Percentiles rank a stretch among this genome's conserved stretches.
phyloP scores from a whole-genome alignment of 2,329 filamentous ascomycete genomes.

The Metarhizium rileyi region DNA sequence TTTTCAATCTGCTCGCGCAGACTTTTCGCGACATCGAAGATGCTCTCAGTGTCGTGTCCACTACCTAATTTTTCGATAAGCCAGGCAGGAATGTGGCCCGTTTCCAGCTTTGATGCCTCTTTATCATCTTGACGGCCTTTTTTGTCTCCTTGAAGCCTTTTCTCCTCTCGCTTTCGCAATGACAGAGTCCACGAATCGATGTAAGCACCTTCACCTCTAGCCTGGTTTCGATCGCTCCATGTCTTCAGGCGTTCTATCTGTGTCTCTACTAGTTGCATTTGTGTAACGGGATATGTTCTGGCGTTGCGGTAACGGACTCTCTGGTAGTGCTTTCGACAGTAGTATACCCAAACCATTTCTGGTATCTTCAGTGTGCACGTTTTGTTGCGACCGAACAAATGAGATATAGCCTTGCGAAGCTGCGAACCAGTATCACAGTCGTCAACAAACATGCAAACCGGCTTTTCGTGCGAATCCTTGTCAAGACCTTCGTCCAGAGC shows the following conservation, averaged over 20 bases:
- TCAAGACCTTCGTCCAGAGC: slow-evolving; percentile 9
- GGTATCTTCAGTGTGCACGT: slow-evolving; percentile 63
- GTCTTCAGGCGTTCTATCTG: slow-evolving; percentile 53
- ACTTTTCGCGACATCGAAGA: slow-evolving; percentile 36
- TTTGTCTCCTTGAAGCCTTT: slow-evolving; percentile 34
- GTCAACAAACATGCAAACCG: slow-evolving; percentile 43
- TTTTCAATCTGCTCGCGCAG: slow-evolving; percentile 35
- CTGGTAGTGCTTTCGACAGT: slow-evolving; percentile 78
- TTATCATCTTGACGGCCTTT: slow-evolving; percentile 21
- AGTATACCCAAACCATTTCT: slow-evolving; percentile 60
- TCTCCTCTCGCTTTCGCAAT: slow-evolving; percentile 55
- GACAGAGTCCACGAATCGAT: slow-evolving; percentile 47
- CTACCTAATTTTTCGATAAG: slow-evolving; percentile 34
- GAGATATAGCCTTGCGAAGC: slow-evolving; percentile 66
- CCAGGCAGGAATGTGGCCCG: slow-evolving; percentile 39
- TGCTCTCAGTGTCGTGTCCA: slow-evolving; percentile 37
- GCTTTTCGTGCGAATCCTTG: too few species aligned
- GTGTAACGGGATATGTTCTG: slow-evolving; percentile 48
- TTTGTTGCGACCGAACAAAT: slow-evolving; percentile 79
- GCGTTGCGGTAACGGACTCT: slow-evolving; percentile 60
- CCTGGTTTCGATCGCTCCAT: slow-evolving; percentile 47
- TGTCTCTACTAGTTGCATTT: slow-evolving; percentile 53
- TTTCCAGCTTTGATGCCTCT: slow-evolving; percentile 16
- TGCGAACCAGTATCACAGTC: slow-evolving; percentile 51
- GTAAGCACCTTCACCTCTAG: slow-evolving; percentile 18